Conservation (phyloP, 1,284 basidiomycete species). For the Cerioporus squamosus region DNA sequence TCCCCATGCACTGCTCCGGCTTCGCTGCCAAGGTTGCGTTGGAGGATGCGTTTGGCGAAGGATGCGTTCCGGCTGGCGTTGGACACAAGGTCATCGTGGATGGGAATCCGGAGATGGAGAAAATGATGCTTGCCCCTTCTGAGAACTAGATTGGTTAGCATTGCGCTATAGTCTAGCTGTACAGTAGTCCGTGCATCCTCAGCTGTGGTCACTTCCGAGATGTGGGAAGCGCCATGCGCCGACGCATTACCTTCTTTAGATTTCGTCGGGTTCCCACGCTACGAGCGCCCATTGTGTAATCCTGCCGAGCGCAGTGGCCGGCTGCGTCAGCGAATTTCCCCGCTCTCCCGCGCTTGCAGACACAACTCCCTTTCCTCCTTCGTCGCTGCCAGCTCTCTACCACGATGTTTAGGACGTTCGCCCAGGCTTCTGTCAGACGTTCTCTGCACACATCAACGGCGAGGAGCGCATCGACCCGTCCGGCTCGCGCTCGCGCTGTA, state of each 20-base stretch:
- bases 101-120: conserved; percentile 45
- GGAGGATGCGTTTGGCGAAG: conserved; percentile 68
- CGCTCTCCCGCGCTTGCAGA: no score
- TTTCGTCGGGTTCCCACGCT: conserved; percentile 18
- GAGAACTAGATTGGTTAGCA: not conserved
- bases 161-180: no score
- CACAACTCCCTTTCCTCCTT: not conserved
- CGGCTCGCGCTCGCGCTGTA: conserved; percentile 38
- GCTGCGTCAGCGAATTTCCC: conserved; percentile 22
- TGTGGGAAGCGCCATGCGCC: not conserved
- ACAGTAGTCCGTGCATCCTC: no score
- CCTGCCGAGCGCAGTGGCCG: conserved; percentile 10
- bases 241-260: conserved; percentile 2
- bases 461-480: conserved; percentile 24
- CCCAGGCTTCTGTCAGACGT: conserved; percentile 44
- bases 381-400: not conserved
- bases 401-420: conserved; percentile 43
- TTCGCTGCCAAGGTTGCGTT: conserved; percentile 74
- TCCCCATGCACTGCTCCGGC: conserved; percentile 86
- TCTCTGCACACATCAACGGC: conserved; percentile 47
- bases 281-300: conserved; percentile 10
- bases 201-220: no score
- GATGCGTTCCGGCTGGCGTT: conserved; percentile 76
- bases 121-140: conserved; percentile 36
- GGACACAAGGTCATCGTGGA: conserved; percentile 65